phyloP scores from a whole-genome alignment of 306 rosid genomes.

The Cucurbita maxima region DNA sequence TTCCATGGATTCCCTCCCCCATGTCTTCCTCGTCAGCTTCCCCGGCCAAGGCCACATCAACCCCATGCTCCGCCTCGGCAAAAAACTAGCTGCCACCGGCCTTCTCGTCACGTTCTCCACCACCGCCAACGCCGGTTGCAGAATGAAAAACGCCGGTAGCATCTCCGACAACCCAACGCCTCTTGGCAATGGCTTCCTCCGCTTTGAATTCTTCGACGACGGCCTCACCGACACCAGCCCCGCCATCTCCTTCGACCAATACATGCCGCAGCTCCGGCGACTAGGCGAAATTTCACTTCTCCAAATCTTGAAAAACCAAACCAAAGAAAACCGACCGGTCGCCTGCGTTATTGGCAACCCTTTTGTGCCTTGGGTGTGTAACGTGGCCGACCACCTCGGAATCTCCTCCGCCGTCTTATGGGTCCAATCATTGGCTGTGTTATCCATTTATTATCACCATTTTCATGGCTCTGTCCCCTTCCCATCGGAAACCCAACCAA shows the following conservation, averaged over 20 bases:
- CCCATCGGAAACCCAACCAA: constrained; percentile 13
- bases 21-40: constrained; percentile 34
- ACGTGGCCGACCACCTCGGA: constrained; percentile 18
- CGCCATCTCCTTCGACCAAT: background rate
- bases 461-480: constrained; percentile 2
- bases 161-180: constrained; percentile 8
- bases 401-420: constrained; percentile 42
- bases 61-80: constrained; percentile 46
- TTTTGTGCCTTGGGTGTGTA: constrained; percentile 37
- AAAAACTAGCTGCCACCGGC: constrained; percentile 28
- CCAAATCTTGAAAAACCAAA: constrained; percentile 2
- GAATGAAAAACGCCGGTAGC: constrained; percentile 17
- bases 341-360: constrained; percentile 37
- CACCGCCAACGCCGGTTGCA: constrained; percentile 1
- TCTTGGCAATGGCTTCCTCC: constrained; percentile 18
- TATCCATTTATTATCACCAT: constrained; percentile 19
- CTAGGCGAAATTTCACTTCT: constrained; percentile 15
- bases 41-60: constrained; percentile 50
- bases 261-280: constrained; percentile 17
- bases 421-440: constrained; percentile 45
- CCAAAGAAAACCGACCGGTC: constrained; percentile 10
- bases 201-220: constrained; percentile 40
- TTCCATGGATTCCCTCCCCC: constrained; percentile 5
- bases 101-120: constrained; percentile 32
- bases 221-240: constrained; percentile 7